Base-by-base conservation (phyloP, 768 basidiomycete genomes). In the Clitopilus passeckerianus region DNA sequence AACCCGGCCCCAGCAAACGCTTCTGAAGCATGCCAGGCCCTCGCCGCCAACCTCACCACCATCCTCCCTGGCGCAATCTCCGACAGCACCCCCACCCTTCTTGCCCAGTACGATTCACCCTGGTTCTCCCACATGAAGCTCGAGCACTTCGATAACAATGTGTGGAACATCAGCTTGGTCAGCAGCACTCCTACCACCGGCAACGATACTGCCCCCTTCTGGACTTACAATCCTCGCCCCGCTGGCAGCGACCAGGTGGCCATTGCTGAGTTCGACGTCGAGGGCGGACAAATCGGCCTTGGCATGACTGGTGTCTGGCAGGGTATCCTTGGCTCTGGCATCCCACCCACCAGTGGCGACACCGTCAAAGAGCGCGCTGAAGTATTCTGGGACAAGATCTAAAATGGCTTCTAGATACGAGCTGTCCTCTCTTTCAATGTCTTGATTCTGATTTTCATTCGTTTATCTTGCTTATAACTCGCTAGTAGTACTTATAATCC, bases 31-130 rank as follows among this genome's bases (percentile, higher is more conserved):
- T 53, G 59, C 46, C 20, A 44, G 56, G 53, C 57, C 34, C 37
- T 61, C 8, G 15, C 37, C 9, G 41, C 66, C 18, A 35, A 61
- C 15, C 35, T 54, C 27, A 44, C 58, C 53, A 34, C 37, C 44
- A 54, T 59, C 60, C 53, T 65, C 41, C 56, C 57, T 27, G 57
- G 57, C 12, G 46, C 58, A 7, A 22, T 59, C 54, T 33, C 14
- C 37, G 30, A 60, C 35, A 5, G 55, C 68, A 41, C 59, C 3
- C 65, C 64, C 34, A 63, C 53, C n/a, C 58, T 58, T 57, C 46
- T 63, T 34, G 58, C 23, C 9, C 50, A 5, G 14, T 65, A 50
- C 61, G 57, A 53, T 53, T 55, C 34, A 24, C 37, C 34, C 20
- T 50, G 61, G 54, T 30, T 53, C 34, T 57, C 57, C n/a, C 53